A percentile compares a stretch with the other conserved stretches of the same genome.
phyloP scores from a whole-genome alignment of 805 yeast genomes.

The Schwanniomyces polymorphus region DNA sequence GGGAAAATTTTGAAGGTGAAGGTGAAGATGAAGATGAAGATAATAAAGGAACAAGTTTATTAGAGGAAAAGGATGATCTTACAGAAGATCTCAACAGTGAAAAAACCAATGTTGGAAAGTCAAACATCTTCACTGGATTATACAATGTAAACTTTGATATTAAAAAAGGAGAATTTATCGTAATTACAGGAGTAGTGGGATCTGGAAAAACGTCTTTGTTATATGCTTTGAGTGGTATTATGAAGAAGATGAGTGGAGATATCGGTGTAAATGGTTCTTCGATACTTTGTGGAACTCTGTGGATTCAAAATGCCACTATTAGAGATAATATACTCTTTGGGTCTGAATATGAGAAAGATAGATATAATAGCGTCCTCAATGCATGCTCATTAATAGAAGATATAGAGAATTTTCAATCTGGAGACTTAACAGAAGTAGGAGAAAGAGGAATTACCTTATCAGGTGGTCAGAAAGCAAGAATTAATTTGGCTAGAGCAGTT shows the following conservation, averaged over 20 bases:
- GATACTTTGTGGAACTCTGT: slow-evolving; percentile 62
- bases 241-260: slow-evolving; percentile 54
- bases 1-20: slow-evolving; percentile 48
- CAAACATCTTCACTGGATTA: slow-evolving; percentile 30
- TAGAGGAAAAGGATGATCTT: background rate
- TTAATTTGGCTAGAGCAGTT: slow-evolving; percentile 74
- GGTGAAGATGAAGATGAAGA: slow-evolving; percentile 1
- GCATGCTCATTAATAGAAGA: slow-evolving; percentile 70
- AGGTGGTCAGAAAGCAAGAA: slow-evolving; percentile 87
- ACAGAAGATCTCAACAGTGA: background rate
- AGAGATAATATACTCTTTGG: slow-evolving; percentile 75
- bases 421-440: slow-evolving; percentile 77
- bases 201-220: slow-evolving; percentile 76
- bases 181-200: slow-evolving; percentile 78
- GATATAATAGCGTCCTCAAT: slow-evolving; percentile 52
- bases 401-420: slow-evolving; percentile 63
- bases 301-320: slow-evolving; percentile 81
- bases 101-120: background rate
- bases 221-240: slow-evolving; percentile 67
- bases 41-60: background rate
- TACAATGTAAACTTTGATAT: slow-evolving; percentile 51
- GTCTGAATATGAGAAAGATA: slow-evolving; percentile 43
- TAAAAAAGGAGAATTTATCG: slow-evolving; percentile 65
- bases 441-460: slow-evolving; percentile 81
- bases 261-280: slow-evolving; percentile 52